Conservation (phyloP, 352 stramenopile species). For the Plasmopara muralis region DNA sequence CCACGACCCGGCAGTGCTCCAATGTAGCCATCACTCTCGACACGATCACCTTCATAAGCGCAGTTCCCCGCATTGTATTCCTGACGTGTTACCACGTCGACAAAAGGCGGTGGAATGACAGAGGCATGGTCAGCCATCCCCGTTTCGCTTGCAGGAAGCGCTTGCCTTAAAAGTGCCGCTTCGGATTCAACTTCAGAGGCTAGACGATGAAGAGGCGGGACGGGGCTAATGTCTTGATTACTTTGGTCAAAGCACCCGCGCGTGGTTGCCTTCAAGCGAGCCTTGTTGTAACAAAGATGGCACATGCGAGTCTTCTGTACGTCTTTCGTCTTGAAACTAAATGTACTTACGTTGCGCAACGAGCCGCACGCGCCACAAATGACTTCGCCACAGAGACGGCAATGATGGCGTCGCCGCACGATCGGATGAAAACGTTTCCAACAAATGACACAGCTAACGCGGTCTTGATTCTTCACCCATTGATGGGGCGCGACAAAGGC, state of each 20-base stretch:
- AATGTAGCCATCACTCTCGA: slow-evolving; percentile 20
- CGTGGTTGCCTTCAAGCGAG: slow-evolving; percentile 28
- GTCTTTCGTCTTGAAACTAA: slow-evolving; percentile 27
- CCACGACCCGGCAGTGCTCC: slow-evolving; percentile 17
- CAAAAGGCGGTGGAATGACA: slow-evolving; percentile 4
- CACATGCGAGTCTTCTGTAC: slow-evolving; percentile 58
- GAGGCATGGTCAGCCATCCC: slow-evolving; percentile 6
- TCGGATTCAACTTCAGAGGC: slow-evolving; percentile 11
- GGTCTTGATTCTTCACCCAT: slow-evolving; percentile 63
- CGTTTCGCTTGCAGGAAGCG: slow-evolving; percentile 10
- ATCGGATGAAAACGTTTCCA: slow-evolving; percentile 59
- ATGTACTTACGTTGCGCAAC: slow-evolving; percentile 33
- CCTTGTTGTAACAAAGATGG: slow-evolving; percentile 56
- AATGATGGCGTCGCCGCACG: slow-evolving; percentile 55
- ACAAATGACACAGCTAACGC: slow-evolving; percentile 47
- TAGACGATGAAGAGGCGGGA: not conserved
- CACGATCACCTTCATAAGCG: slow-evolving; percentile 21
- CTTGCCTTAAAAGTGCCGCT: slow-evolving; percentile 6
- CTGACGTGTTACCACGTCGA: not conserved
- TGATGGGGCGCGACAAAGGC: slow-evolving; percentile 39
- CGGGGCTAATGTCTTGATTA: slow-evolving; percentile 10
- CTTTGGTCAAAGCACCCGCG: slow-evolving; percentile 17
- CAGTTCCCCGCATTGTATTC: slow-evolving; percentile 8
- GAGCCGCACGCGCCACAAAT: slow-evolving; percentile 50
- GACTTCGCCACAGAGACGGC: slow-evolving; percentile 57